Evolutionary conservation across 2,329 filamentous ascomycete genomes (phyloP), one percentile per base, ranked within the genome.

Genomic region (Celoporthe dispersa): DNA sequence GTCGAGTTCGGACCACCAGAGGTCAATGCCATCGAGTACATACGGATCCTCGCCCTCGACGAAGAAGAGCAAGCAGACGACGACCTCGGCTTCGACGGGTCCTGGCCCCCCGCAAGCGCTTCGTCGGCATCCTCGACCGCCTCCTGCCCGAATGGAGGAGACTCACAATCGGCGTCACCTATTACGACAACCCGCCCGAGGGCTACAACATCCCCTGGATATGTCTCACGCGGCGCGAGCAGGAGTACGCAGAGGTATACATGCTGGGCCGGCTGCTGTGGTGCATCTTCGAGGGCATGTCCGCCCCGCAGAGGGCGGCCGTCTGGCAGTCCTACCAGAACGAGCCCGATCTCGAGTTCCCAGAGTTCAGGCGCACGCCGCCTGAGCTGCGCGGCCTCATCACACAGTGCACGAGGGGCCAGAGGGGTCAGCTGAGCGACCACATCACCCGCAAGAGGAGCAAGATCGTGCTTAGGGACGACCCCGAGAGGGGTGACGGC

Each of bases 281-380:
- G 87, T 90, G 88, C 75, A 84, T 90, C 22, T 90, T 90, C 69
- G 88, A 90, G 75, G 87, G 86, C 28, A 84, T 85, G 74, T 86
- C 85, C 70, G 87, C 86, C 2, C 87, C 87, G 1, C 86, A 90
- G 74, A 82, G 82, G 71, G 84, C 84, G 2, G 84, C 86, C 3
- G 82, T 88, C 16, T 89, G 87, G 87, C 83, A 87, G 72, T 89
- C 87, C 61, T 89, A 89, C 75, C 80, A 79, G 22, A 84, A 83
- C 78, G 87, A 89, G 75, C 84, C 87, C 2, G 79, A 84, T 22
- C 78, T 87, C 16, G 86, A 88, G 76, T 90, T 90, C 68, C 88
- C 88, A 0, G 78, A 80, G 11, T 89, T 85, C 75, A 74, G 75
- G 19, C 78, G 77, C 39, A 87, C 86, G 7, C 87, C 86, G 1